Evolutionary conservation across 2,329 filamentous ascomycete genomes (phyloP), one percentile per base, ranked within the genome.

Genomic region (Tolypocladium inflatum): DNA sequence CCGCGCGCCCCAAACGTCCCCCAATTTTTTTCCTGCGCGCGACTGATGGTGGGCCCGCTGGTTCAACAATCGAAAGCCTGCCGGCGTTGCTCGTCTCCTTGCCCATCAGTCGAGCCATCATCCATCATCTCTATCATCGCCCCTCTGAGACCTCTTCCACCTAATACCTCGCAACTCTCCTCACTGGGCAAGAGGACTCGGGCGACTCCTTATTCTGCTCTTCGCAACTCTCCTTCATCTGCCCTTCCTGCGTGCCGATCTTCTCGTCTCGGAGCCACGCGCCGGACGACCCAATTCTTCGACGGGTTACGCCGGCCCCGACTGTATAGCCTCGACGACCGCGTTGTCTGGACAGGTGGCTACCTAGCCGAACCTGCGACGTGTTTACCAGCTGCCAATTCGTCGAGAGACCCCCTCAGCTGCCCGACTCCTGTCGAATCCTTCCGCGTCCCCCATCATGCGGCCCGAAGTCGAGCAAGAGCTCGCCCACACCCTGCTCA

Each of bases 401-500:
- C 17, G 9, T 51, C 48, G 23, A 19, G 26, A 50, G 15, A 11
- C 26, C 30, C 7, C 17, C 48, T 56, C 61, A 57, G 58, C 62
- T 53, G 38, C 23, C 42, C 37, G 41, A 58, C 56, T 9, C 26
- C 26, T 26, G 23, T 26, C 19, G 17, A 41, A 33, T 17, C 17
- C 50, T 5, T 33, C 23, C 57, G 23, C 30, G 48, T 59, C 65
- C 66, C 61, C 69, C 79, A 87, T 69, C 68, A 97, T 97, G 93
- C 90, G 90, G 81, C 94, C 94, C 75, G 94, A 99, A 85, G 83
- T 97, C 76, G 93, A 99, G 86, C 94, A 99, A 79, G 94, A 99
- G 82, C 90, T 99, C 76, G 89, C 94, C 71, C 93, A 99, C 78
- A 97, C 93, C 66, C 85, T 99, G 77, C 89, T 99, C 73, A 90